Conservation (phyloP, 148 eudicot species). For the Diospyros kaki region DNA sequence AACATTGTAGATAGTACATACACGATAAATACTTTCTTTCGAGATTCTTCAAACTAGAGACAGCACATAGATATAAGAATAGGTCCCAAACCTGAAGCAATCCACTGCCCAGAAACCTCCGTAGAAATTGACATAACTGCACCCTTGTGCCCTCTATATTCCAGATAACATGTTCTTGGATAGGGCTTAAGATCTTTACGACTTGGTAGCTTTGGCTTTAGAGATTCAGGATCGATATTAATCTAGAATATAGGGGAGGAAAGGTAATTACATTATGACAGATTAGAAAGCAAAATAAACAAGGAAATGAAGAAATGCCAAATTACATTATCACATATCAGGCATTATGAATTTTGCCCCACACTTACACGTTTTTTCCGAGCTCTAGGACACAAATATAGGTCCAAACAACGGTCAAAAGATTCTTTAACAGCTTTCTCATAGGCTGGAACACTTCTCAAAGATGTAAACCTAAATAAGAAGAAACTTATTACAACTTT, state of each 20-base stretch:
- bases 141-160: constrained; percentile 82
- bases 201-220: constrained; percentile 83
- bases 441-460: constrained; percentile 90
- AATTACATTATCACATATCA: not conserved
- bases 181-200: constrained; percentile 86
- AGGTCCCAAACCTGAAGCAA: constrained; percentile 79
- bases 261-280: constrained; percentile 2
- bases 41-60: not conserved
- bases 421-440: constrained; percentile 62
- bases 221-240: constrained; percentile 85
- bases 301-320: not conserved
- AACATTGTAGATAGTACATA: constrained; percentile 5
- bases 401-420: constrained; percentile 84
- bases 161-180: constrained; percentile 76
- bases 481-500: not conserved
- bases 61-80: not conserved
- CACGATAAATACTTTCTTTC: not conserved
- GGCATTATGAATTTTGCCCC: not conserved
- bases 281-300: constrained; percentile 3
- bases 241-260: constrained; percentile 40
- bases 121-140: constrained; percentile 80
- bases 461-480: constrained; percentile 55
- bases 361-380: constrained; percentile 81
- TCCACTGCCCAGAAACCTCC: constrained; percentile 82
- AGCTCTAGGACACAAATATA: constrained; percentile 87